Evolutionary conservation across 2,329 filamentous ascomycete genomes (phyloP), one percentile per base, ranked within the genome.

Genomic region (Diaporthe vaccinii): DNA sequence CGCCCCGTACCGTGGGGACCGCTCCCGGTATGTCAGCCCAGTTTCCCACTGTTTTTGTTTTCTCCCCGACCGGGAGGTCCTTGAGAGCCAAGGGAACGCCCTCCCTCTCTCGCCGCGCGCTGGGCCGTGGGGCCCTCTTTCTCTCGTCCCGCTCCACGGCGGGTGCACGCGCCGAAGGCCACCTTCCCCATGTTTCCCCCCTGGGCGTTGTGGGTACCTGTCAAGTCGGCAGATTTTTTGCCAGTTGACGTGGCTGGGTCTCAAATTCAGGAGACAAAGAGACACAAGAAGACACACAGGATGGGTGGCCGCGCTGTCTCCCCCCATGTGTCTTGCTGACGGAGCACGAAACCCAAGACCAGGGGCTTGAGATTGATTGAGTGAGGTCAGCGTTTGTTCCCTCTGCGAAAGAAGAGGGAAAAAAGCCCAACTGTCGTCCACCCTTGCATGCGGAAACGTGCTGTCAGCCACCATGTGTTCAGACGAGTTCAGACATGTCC

Each of bases 191-290:
- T 65, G 65, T 65, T 69, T 65, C 28, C 49, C 62, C 57, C 55
- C 59, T 58, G 44, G 58, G 46, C 20, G 28, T 62, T 65, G 67
- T 41, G 62, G 72, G 62, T 73, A 76, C 75, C 75, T 76, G 75
- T 74, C 75, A 76, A 72, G 41, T 67, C 75, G 75, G 75, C 72
- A 71, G 69, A 71, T 74, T 59, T 74, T 74, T 69, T 57, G 65
- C 67, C 67, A 68, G 69, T 74, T 61, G 61, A 72, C 44, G 49
- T 65, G 69, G 71, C 74, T 59, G 53, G 58, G 58, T 76, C 57
- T 65, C 46, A 36, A 15, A 25, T 51, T 22, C 53, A 49, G 58
- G 58, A 44, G 59, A 73, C 34, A 55, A 17, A 69, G 31, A 59
- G 20, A 58, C 28, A 57, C 9, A 57, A 58, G 31, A 58, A 36